Conservation (phyloP, 805 yeast species). For the Scheffersomyces spartinae region DNA sequence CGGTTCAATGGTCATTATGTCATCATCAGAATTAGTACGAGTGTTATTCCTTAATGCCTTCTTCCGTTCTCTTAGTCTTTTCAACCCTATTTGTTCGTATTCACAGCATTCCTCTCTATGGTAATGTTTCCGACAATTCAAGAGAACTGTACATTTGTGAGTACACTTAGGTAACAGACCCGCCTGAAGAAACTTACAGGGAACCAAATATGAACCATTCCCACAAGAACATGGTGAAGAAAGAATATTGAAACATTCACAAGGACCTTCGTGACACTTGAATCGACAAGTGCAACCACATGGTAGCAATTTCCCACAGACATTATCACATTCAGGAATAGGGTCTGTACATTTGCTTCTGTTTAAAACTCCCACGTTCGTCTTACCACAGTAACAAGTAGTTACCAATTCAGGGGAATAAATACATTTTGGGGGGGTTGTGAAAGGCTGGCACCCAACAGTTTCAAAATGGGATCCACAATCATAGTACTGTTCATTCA, state of each 20-base stretch:
- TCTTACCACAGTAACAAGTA: constrained; percentile 76
- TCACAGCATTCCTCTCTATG: constrained; percentile 63
- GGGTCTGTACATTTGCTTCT: constrained; percentile 64
- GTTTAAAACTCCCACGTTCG: constrained; percentile 27
- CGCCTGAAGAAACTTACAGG: constrained; percentile 46
- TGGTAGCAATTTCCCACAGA: constrained; percentile 48
- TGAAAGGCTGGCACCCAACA: constrained; percentile 40
- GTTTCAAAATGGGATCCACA: constrained; percentile 54
- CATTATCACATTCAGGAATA: constrained; percentile 59
- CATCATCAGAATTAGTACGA: constrained; percentile 29
- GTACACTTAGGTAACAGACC: constrained; percentile 51
- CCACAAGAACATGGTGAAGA: constrained; percentile 55
- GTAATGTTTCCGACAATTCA: constrained; percentile 73
- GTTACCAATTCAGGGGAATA: constrained; percentile 46
- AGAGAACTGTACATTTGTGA: constrained; percentile 60
- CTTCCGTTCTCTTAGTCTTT: constrained; percentile 40
- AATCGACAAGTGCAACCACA: constrained; percentile 70
- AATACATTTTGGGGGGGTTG: constrained; percentile 46
- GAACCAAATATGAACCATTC: constrained; percentile 41
- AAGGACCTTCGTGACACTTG: constrained; percentile 68
- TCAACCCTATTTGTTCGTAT: constrained; percentile 49
- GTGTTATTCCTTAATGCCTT: constrained; percentile 38
- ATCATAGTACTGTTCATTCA: constrained; percentile 40
- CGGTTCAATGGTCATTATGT: constrained; percentile 53
- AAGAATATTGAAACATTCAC: constrained; percentile 49